Evolutionary conservation across 2,329 filamentous ascomycete species (phyloP).

Genomic region (Mycosphaerelloides madeirae): DNA sequence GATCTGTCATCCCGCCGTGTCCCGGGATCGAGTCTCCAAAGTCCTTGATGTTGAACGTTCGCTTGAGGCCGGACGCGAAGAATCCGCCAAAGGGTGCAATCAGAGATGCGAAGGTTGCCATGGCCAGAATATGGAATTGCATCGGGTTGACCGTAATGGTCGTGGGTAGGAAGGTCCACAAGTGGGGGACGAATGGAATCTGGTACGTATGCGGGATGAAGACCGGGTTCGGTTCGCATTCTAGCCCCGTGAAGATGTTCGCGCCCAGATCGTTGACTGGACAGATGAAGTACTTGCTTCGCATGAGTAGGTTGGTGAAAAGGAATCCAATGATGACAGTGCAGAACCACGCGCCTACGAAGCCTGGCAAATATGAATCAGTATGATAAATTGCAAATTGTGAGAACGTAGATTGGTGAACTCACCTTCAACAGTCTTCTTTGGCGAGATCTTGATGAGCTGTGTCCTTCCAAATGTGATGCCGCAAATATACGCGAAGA

Average conservation of each 20-base stretch:
- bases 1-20: conserved; percentile 95
- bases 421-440: conserved; percentile 84
- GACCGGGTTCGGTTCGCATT: conserved; percentile 86
- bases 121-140: conserved; percentile 84
- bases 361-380: conserved; percentile 50
- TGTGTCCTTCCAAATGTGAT: conserved; percentile 96
- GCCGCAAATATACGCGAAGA: conserved; percentile 95
- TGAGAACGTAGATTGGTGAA: too few relatives aligned
- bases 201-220: conserved; percentile 75
- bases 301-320: conserved; percentile 78
- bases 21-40: conserved; percentile 98
- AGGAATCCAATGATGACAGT: conserved; percentile 80
- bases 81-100: conserved; percentile 98
- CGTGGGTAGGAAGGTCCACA: conserved; percentile 65
- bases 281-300: conserved; percentile 96
- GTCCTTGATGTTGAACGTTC: conserved; percentile 99
- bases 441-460: conserved; percentile 94
- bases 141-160: conserved; percentile 78
- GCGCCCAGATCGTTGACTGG: conserved; percentile 94
- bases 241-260: conserved; percentile 83
- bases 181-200: conserved; percentile 53
- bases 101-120: conserved; percentile 90
- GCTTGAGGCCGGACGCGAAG: conserved; percentile 95
- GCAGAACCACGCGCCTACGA: conserved; percentile 93
- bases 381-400: not conserved